Percentiles rank a stretch among this genome's conserved stretches.
Conservation (phyloP, 495 filamentous ascomycete species). For the Chaetomidium leptoderma region DNA sequence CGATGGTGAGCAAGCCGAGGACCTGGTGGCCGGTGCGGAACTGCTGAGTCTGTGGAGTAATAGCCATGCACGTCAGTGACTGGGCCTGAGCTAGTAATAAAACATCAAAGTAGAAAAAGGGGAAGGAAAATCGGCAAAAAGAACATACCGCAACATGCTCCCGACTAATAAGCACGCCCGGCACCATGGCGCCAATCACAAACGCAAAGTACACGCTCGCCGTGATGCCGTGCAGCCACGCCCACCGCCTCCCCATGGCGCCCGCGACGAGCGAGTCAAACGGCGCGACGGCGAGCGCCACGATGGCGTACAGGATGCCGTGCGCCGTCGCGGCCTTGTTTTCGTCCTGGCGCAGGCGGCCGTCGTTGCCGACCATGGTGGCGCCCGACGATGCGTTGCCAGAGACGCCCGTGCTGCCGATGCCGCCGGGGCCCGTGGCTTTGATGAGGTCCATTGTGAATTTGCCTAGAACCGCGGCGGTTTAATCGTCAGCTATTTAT, state of each 20-base stretch:
- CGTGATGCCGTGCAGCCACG: constrained; percentile 46
- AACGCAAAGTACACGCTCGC: constrained; percentile 43
- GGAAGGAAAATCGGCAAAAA: background rate
- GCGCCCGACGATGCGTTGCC: constrained; percentile 13
- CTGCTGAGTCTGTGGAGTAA: constrained; percentile 49
- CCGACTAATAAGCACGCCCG: constrained; percentile 48
- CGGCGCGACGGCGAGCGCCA: constrained; percentile 52
- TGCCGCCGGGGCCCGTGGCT: constrained; percentile 41
- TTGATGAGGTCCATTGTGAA: constrained; percentile 52
- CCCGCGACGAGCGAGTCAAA: constrained; percentile 50
- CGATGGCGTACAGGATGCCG: constrained; percentile 49
- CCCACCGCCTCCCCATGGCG: constrained; percentile 38
- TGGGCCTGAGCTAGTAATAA: background rate
- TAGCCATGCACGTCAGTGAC: no score
- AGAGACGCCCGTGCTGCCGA: background rate
- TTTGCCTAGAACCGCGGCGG: constrained; percentile 28
- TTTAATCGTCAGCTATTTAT: background rate
- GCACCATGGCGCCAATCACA: constrained; percentile 43
- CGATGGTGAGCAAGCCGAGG: constrained; percentile 51
- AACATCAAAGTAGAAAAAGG: background rate
- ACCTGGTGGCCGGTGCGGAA: constrained; percentile 56
- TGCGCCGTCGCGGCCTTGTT: constrained; percentile 40
- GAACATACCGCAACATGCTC: constrained; percentile 50
- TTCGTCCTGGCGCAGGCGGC: constrained; percentile 11
- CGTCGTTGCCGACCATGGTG: constrained; percentile 21